Evolutionary conservation across 495 filamentous ascomycete species (phyloP).

Genomic region (Platismatia glauca): DNA sequence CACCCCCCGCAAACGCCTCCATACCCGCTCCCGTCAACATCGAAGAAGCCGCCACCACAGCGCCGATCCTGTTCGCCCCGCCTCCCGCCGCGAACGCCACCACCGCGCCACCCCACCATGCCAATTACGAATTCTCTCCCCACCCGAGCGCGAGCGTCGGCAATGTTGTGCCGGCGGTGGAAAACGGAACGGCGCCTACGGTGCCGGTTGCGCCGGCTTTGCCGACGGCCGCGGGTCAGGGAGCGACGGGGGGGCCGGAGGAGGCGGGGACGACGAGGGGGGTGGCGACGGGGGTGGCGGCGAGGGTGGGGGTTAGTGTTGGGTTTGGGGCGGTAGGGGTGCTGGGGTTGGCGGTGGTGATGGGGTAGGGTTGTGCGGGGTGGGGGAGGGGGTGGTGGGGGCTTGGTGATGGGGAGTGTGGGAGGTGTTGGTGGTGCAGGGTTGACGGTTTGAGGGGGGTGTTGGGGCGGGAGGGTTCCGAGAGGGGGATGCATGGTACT

Average conservation of each 20-base stretch:
- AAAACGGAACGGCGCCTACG: constrained; percentile 1
- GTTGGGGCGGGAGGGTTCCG: no score
- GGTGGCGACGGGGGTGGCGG: background rate
- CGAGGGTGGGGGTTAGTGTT: background rate
- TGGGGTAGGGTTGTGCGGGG: background rate
- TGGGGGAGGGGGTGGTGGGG: background rate
- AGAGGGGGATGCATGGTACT: no score
- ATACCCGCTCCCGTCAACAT: background rate
- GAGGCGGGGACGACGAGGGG: constrained; percentile 3
- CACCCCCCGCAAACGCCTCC: background rate
- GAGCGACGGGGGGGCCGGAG: background rate
- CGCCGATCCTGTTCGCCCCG: background rate
- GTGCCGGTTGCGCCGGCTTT: background rate
- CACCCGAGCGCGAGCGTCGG: background rate
- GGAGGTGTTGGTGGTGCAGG: background rate
- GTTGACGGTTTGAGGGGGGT: no score
- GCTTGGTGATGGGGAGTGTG: background rate
- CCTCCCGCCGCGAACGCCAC: background rate
- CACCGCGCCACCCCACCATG: background rate
- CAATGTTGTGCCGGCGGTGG: background rate
- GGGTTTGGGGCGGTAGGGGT: background rate
- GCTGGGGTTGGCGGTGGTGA: background rate
- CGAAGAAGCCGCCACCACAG: background rate
- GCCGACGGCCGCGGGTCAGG: background rate
- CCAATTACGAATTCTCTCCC: background rate